Conservation (phyloP, 768 basidiomycete genomes). For the Galerina marginata region DNA sequence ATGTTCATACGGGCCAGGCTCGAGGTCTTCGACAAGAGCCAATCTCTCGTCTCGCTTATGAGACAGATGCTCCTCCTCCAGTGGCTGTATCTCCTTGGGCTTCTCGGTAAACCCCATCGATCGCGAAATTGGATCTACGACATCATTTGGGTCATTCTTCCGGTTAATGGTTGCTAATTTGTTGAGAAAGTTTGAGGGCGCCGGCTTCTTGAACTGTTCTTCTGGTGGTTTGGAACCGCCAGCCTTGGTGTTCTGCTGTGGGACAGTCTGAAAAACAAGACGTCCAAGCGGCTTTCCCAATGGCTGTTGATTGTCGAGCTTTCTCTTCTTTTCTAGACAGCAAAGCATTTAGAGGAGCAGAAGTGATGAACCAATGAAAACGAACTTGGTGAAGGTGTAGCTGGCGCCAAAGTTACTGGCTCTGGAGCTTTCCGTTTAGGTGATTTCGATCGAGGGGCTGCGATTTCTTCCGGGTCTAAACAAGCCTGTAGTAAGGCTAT, state of each 20-base stretch:
- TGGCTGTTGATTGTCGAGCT: conserved; percentile 34
- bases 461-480: conserved; percentile 43
- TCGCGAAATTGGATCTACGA: conserved; percentile 18
- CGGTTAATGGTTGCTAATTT: conserved; percentile 50
- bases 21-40: conserved; percentile 75
- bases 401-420: conserved; percentile 50
- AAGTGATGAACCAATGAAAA: conserved; percentile 4
- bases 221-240: not conserved
- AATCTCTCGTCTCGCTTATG: conserved; percentile 63
- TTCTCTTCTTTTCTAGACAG: conserved; percentile 46
- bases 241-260: not conserved
- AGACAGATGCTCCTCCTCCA: not conserved
- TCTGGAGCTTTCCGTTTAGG: conserved; percentile 55
- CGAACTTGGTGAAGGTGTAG: conserved; percentile 75
- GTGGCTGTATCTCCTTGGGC: conserved; percentile 23
- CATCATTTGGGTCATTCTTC: conserved; percentile 22
- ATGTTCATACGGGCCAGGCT: conserved; percentile 80
- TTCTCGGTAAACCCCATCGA: conserved; percentile 42
- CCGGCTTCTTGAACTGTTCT: conserved; percentile 37
- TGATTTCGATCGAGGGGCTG: conserved; percentile 34
- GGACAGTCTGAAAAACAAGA: conserved; percentile 18
- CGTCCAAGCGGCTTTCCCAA: conserved; percentile 18
- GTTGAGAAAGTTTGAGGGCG: conserved; percentile 57
- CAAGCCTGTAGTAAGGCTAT: conserved; percentile 59
- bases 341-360: not conserved